These are phyloP conservation scores for Quercus phellos DNA, from an alignment of 331 rosid genomes.

Conservation along the genomic window DNA sequence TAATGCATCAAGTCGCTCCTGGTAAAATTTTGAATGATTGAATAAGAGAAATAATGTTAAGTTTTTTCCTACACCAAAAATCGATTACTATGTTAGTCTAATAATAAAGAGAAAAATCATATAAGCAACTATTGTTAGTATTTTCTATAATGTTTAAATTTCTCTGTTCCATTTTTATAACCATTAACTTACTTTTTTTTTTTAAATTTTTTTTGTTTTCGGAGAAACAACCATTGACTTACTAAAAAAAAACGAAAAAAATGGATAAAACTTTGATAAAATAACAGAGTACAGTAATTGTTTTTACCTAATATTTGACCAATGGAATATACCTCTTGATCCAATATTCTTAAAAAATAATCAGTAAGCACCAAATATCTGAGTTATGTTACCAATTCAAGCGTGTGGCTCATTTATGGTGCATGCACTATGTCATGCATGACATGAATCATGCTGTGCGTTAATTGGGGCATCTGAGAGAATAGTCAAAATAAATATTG, in stretches of 20 bases:
- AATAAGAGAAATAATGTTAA: rapidly evolving
- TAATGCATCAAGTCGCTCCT: too few relatives aligned
- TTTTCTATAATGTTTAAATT: too few relatives aligned
- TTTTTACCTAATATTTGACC: too few relatives aligned
- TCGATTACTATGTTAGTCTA: rapidly evolving
- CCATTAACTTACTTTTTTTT: too few relatives aligned
- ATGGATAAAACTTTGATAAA: too few relatives aligned
- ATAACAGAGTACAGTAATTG: too few relatives aligned
- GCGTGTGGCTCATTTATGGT: not conserved
- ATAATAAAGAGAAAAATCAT: too few relatives aligned
- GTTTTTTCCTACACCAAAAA: rapidly evolving
- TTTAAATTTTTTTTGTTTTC: too few relatives aligned
- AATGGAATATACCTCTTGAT: not conserved
- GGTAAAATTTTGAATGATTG: rapidly evolving
- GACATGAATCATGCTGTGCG: constrained; percentile 1
- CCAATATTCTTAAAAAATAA: not conserved
- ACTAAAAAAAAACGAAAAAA: too few relatives aligned
- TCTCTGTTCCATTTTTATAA: too few relatives aligned
- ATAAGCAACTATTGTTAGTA: too few relatives aligned
- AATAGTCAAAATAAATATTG: not conserved
- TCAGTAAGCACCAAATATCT: not conserved
- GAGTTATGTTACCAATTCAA: not conserved
- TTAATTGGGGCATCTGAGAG: constrained; percentile 40
- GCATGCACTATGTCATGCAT: not conserved
- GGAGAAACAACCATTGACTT: too few relatives aligned